phyloP scores from a whole-genome alignment of 129 eudicot species.

The Tagetes patula region DNA sequence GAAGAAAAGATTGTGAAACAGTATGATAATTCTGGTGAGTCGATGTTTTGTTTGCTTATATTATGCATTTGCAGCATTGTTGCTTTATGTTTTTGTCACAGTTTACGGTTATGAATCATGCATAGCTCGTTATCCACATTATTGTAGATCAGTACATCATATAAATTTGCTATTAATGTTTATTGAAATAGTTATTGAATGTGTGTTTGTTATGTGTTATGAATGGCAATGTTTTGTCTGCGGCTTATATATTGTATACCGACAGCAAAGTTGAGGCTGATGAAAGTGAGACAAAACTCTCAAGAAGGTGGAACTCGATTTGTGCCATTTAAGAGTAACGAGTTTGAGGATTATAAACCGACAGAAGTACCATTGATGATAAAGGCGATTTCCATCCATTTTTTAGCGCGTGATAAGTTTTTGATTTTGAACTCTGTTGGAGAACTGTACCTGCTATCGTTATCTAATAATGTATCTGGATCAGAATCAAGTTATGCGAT shows the following conservation, averaged over 20 bases:
- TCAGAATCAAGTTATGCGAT: slow-evolving; percentile 45
- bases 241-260: slow-evolving; percentile 57
- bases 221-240: slow-evolving; percentile 32
- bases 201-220: neutral
- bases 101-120: slow-evolving; percentile 10
- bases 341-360: slow-evolving; percentile 32
- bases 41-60: slow-evolving; percentile 15
- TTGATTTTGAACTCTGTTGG: slow-evolving; percentile 71
- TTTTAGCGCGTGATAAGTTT: slow-evolving; percentile 60
- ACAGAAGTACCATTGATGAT: slow-evolving; percentile 30
- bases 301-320: slow-evolving; percentile 58
- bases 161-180: neutral
- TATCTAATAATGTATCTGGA: slow-evolving; percentile 48
- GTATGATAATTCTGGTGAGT: slow-evolving; percentile 49
- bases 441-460: slow-evolving; percentile 54
- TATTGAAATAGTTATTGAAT: neutral
- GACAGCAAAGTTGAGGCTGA: slow-evolving; percentile 68
- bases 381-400: slow-evolving; percentile 69
- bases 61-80: neutral
- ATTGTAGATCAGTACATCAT: neutral
- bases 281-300: slow-evolving; percentile 69
- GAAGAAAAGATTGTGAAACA: slow-evolving; percentile 37
- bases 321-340: slow-evolving; percentile 55
- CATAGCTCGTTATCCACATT: neutral
- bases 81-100: neutral